A percentile compares a stretch with the other conserved stretches of the same genome.
These are phyloP conservation scores for Zasmidium angulare DNA, from an alignment of 2,329 filamentous ascomycete genomes.

Conservation along the genomic window DNA sequence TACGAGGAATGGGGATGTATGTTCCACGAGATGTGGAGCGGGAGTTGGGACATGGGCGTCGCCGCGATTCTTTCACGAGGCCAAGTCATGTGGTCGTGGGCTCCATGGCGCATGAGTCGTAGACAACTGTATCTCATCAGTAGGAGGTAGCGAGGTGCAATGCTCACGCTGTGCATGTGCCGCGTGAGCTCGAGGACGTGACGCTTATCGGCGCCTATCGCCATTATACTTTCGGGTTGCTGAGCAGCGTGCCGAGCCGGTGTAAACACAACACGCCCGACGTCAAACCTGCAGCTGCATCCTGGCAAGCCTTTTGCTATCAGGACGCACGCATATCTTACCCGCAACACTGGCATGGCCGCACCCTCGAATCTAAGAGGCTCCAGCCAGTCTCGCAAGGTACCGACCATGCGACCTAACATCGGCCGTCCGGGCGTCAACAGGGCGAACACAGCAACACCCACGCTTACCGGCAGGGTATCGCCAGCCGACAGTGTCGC, in stretches of 20 bases:
- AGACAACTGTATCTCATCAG: too few relatives aligned
- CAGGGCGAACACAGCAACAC: conserved; percentile 50
- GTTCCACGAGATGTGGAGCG: neutral
- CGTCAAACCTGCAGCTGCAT: neutral
- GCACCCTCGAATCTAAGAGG: conserved; percentile 10
- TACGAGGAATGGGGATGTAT: too few relatives aligned
- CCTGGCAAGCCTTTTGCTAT: neutral
- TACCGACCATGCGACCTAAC: conserved; percentile 53
- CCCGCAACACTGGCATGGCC: conserved; percentile 7
- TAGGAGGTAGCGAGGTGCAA: too few relatives aligned
- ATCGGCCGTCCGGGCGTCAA: conserved; percentile 40
- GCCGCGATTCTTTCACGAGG: neutral
- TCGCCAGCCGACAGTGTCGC: conserved; percentile 72
- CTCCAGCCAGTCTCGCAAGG: conserved; percentile 24
- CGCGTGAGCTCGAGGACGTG: neutral
- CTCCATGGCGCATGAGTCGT: neutral
- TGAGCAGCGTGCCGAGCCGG: too few relatives aligned
- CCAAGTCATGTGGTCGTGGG: neutral
- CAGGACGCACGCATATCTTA: neutral
- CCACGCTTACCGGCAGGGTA: conserved; percentile 50
- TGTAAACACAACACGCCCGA: neutral
- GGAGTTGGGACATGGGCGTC: neutral
- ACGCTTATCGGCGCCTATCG: neutral
- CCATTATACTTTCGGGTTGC: too few relatives aligned
- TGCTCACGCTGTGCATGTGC: neutral